These are phyloP conservation scores for Amphichorda felina DNA, from an alignment of 2,329 filamentous ascomycete species.

Conservation along the genomic window DNA sequence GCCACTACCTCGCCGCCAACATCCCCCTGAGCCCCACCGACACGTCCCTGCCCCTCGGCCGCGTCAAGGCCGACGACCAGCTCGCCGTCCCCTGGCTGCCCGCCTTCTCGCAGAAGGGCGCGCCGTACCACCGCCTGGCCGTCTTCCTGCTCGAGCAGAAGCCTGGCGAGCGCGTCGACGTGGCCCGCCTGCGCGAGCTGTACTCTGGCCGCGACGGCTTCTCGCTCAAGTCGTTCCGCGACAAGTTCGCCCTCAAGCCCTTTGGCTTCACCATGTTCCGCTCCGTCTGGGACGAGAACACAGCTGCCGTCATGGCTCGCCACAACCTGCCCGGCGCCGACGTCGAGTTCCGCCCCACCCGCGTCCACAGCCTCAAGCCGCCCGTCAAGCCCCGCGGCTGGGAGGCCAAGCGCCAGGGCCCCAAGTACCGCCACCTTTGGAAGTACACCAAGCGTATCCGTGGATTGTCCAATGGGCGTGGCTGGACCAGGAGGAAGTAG, in stretches of 20 bases:
- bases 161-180: constrained; percentile 44
- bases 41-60: constrained; percentile 52
- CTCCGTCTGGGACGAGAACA: constrained; percentile 79
- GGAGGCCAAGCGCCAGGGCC: constrained; percentile 53
- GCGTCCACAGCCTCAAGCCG: constrained; percentile 55
- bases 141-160: constrained; percentile 77
- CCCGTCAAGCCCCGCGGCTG: constrained; percentile 50
- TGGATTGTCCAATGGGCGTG: constrained; percentile 27
- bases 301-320: constrained; percentile 75
- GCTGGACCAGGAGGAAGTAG: constrained; percentile 25
- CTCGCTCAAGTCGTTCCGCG: constrained; percentile 61
- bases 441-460: constrained; percentile 51
- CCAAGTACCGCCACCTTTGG: constrained; percentile 53
- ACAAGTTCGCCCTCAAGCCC: constrained; percentile 55
- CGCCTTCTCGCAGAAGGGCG: constrained; percentile 78
- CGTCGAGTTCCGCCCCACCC: constrained; percentile 74
- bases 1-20: constrained; percentile 74
- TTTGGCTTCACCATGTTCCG: constrained; percentile 85
- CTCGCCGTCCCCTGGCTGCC: constrained; percentile 73
- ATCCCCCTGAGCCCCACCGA: constrained; percentile 39
- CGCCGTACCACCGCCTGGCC: constrained; percentile 80
- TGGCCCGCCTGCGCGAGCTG: constrained; percentile 40
- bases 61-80: constrained; percentile 48
- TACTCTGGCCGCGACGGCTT: constrained; percentile 53
- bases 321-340: constrained; percentile 64